Percentiles rank a stretch among this genome's conserved stretches.
These are phyloP conservation scores for Populus hybrid DNA, from an alignment of 441 rosid species.

Conservation along the genomic window DNA sequence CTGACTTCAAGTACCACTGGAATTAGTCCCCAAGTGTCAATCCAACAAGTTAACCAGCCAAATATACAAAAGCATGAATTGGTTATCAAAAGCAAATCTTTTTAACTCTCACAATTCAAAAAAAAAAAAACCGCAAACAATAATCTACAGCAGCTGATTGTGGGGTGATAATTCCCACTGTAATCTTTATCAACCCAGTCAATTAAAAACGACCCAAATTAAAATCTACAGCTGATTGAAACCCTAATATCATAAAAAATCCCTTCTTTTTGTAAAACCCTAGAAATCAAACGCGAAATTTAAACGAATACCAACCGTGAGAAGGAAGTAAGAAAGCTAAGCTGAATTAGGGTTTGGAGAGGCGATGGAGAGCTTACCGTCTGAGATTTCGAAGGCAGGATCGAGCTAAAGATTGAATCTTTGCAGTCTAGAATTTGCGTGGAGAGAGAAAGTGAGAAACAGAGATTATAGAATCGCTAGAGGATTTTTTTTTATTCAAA, in stretches of 20 bases:
- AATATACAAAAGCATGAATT: neutral
- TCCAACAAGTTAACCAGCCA: conserved; percentile 4
- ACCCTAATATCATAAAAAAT: neutral
- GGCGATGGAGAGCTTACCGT: neutral
- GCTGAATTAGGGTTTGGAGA: neutral
- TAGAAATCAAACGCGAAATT: neutral
- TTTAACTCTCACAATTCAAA: neutral
- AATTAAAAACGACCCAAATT: neutral
- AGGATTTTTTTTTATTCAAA: no score
- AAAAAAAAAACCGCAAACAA: no score
- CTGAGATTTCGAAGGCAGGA: neutral
- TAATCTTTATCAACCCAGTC: neutral
- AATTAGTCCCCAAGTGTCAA: conserved; percentile 8
- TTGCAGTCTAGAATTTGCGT: neutral
- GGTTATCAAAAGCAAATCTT: neutral
- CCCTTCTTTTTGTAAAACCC: neutral
- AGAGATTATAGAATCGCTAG: neutral
- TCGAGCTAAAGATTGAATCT: neutral
- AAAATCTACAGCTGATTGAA: neutral
- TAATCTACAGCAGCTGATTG: no score
- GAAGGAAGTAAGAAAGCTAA: neutral
- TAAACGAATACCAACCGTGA: neutral
- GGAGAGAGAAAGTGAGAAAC: neutral
- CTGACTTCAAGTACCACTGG: conserved; percentile 2
- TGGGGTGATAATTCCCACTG: neutral